phyloP scores from a whole-genome alignment of 1,284 basidiomycete species.

The Boletus semigastroideus region DNA sequence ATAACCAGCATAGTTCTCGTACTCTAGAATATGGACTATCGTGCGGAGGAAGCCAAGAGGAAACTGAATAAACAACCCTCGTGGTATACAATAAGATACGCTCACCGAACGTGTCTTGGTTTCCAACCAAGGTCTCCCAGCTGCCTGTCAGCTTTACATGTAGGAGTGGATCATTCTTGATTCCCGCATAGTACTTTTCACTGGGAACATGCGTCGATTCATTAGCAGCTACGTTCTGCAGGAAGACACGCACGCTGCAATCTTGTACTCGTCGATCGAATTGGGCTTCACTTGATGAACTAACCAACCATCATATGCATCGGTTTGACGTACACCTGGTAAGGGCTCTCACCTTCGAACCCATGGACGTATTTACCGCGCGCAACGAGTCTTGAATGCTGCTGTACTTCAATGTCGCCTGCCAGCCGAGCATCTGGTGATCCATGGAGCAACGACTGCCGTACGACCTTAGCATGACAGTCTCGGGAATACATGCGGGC shows the following conservation, averaged over 20 bases:
- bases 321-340: background rate
- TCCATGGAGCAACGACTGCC: slow-evolving; percentile 63
- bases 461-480: slow-evolving; percentile 21
- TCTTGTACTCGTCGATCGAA: slow-evolving; percentile 78
- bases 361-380: slow-evolving; percentile 88
- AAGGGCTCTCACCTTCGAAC: slow-evolving; percentile 72
- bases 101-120: slow-evolving; percentile 77
- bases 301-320: slow-evolving; percentile 31
- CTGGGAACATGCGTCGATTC: slow-evolving; percentile 39
- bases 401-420: slow-evolving; percentile 71
- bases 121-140: slow-evolving; percentile 87
- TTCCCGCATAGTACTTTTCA: slow-evolving; percentile 76
- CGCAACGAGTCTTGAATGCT: slow-evolving; percentile 83
- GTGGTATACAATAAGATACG: background rate
- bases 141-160: slow-evolving; percentile 87
- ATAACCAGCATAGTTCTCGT: slow-evolving; percentile 85
- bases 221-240: slow-evolving; percentile 3
- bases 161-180: slow-evolving; percentile 70
- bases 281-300: slow-evolving; percentile 84
- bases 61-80: background rate
- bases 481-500: slow-evolving; percentile 20
- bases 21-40: slow-evolving; percentile 79
- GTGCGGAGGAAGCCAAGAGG: background rate
- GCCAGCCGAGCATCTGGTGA: slow-evolving; percentile 83
- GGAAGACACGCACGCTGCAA: slow-evolving; percentile 67